Base-by-base conservation (phyloP, 2,329 filamentous ascomycete genomes). In the Scedosporium dehoogii region DNA sequence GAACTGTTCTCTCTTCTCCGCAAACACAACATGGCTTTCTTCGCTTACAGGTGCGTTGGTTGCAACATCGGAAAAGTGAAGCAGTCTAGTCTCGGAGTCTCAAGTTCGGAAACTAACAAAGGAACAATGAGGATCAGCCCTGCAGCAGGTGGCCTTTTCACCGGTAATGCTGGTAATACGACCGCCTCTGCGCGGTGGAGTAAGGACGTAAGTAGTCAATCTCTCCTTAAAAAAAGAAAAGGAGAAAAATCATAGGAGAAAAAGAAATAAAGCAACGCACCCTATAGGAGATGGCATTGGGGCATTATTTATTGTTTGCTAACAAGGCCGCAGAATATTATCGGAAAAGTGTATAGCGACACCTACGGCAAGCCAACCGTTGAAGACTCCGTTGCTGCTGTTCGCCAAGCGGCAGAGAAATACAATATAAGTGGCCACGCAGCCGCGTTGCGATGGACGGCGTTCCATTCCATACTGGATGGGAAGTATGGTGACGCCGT, bases 1-100 rank as follows among this genome's bases (percentile, higher is more conserved):
- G 71, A 74, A 12, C 68, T 81, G 1, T 73, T 81, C 18, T 76
- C 78, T 0, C 59, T 75, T 0, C 67, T 81, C 10, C 72, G 78
- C 2, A 71, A 75, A 61, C 66, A 77, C 44, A 70, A 69, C 12
- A 79, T 81, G 1, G 67, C 73, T 0, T 81, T 79, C 61, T 76
- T 75, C 63, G 77, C 74, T 0, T 81, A 74, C 63, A 76, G 73
- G 51, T 62, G 18, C 14, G 53, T 21, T 27, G 33, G 33, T 7
- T 6, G 51, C n/a, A 18, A 1, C 6, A 6, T 21, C 23, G 6
- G 21, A 12, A 21, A 25, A 21, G 6, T 4, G 6, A 56, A 16
- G 23, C 14, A 56, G 23, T 7, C 51, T 12, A 56, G 51, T 1
- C 21, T 56, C 14, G 16, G 16, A 3, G 3, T 51, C 33, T 38